phyloP scores from a whole-genome alignment of 257 asterid genomes.

The Asclepias syriaca region DNA sequence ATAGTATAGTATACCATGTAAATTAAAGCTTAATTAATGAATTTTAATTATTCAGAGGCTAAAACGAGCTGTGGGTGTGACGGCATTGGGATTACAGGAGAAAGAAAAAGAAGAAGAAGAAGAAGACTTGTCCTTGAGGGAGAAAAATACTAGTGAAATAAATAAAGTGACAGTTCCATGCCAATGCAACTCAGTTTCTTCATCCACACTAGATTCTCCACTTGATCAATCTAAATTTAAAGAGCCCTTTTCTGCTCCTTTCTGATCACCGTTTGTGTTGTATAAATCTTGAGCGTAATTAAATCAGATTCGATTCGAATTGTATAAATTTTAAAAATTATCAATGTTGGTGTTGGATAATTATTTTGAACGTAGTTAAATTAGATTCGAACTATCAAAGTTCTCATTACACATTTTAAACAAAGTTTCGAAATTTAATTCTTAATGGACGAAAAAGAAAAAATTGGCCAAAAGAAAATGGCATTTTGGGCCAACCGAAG shows the following conservation, averaged over 20 bases:
- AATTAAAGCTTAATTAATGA: not conserved
- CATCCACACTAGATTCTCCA: conserved; percentile 33
- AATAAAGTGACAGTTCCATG: conserved; percentile 28
- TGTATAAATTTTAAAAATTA: too few relatives aligned
- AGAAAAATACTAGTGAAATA: conserved; percentile 8
- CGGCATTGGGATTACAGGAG: not conserved
- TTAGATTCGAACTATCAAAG: too few relatives aligned
- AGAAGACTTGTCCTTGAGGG: not conserved
- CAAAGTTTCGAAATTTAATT: too few relatives aligned
- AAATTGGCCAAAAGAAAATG: too few relatives aligned
- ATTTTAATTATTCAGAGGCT: conserved; percentile 24
- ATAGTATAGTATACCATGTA: too few relatives aligned
- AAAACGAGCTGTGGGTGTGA: conserved; percentile 17
- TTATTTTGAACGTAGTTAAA: too few relatives aligned
- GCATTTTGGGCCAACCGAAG: not conserved
- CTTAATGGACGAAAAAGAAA: too few relatives aligned
- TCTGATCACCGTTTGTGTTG: conserved; percentile 21
- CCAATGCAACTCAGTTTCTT: conserved; percentile 33
- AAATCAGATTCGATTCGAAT: too few relatives aligned
- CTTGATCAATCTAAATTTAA: conserved; percentile 30
- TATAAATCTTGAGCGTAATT: too few relatives aligned
- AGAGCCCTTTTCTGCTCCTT: conserved; percentile 72
- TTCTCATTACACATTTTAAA: too few relatives aligned
- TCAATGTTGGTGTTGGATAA: too few relatives aligned
- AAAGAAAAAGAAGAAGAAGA: conserved; percentile 12